phyloP scores from a whole-genome alignment of 257 asterid genomes.

The Mentha longifolia region DNA sequence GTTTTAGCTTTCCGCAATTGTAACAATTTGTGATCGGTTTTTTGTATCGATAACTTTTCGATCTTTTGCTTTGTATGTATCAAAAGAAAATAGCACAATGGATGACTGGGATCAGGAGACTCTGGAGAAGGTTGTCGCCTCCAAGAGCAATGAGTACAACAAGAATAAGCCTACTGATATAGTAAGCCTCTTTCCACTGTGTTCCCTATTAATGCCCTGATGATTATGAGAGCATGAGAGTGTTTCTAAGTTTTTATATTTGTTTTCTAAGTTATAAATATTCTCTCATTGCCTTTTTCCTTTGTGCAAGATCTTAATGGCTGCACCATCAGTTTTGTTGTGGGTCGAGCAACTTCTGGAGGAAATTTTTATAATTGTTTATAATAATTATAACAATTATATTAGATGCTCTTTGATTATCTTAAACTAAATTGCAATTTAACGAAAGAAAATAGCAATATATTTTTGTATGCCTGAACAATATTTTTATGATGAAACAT shows the following conservation, averaged over 20 bases:
- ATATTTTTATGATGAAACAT: no score
- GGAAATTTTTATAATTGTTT: neutral
- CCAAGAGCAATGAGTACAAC: constrained; percentile 90
- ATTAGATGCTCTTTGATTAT: no score
- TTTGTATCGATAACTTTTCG: neutral
- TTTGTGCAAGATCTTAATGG: neutral
- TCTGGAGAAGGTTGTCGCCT: constrained; percentile 81
- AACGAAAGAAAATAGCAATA: no score
- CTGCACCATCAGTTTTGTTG: neutral
- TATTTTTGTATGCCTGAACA: no score
- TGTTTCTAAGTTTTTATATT: neutral
- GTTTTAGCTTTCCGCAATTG: neutral
- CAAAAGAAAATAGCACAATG: constrained; percentile 61
- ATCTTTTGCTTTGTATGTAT: constrained; percentile 18
- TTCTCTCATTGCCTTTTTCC: neutral
- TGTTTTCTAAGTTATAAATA: neutral
- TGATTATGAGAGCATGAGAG: neutral
- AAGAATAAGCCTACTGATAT: constrained; percentile 97
- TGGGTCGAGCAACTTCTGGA: no score
- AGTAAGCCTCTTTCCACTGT: constrained; percentile 48
- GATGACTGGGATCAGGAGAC: constrained; percentile 97
- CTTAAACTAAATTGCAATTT: no score
- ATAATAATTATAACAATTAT: no score
- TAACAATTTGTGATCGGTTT: neutral
- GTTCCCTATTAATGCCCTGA: constrained; percentile 5